Evolutionary conservation across 2,329 filamentous ascomycete genomes (phyloP).

Genomic region (Xylariaceae sp.): DNA sequence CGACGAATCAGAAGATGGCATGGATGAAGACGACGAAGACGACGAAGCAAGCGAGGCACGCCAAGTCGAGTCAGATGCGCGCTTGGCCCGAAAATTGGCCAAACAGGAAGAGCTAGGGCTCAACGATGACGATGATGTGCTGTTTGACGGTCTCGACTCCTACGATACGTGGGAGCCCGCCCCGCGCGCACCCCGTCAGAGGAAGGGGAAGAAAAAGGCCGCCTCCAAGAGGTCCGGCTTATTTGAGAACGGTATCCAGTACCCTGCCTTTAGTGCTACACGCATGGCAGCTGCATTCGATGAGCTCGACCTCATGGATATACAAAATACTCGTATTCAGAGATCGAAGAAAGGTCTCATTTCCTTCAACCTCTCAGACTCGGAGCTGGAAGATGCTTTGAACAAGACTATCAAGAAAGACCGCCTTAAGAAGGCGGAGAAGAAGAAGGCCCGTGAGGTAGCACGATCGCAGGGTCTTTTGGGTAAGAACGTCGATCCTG

Average conservation of each 20-base stretch:
- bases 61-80: slow-evolving; percentile 47
- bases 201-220: slow-evolving; percentile 24
- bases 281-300: slow-evolving; percentile 49
- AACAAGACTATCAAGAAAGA: slow-evolving; percentile 60
- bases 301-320: slow-evolving; percentile 82
- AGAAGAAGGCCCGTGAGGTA: slow-evolving; percentile 65
- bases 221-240: slow-evolving; percentile 24
- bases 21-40: slow-evolving; percentile 27
- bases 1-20: slow-evolving; percentile 29
- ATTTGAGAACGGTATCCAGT: slow-evolving; percentile 30
- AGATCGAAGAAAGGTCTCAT: slow-evolving; percentile 59
- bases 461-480: slow-evolving; percentile 62
- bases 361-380: slow-evolving; percentile 56
- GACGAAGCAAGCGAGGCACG: slow-evolving; percentile 21
- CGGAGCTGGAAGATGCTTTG: slow-evolving; percentile 59
- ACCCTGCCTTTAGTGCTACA: slow-evolving; percentile 34
- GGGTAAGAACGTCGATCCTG: slow-evolving; percentile 50
- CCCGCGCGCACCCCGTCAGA: slow-evolving; percentile 25
- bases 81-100: slow-evolving; percentile 54
- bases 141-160: slow-evolving; percentile 47
- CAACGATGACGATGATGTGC: slow-evolving; percentile 51
- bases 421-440: slow-evolving; percentile 63
- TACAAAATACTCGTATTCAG: slow-evolving; percentile 62
- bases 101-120: slow-evolving; percentile 62
- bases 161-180: slow-evolving; percentile 31